Evolutionary conservation across 345 rosid species (phyloP).

Genomic region (Stellera chamaejasme): DNA sequence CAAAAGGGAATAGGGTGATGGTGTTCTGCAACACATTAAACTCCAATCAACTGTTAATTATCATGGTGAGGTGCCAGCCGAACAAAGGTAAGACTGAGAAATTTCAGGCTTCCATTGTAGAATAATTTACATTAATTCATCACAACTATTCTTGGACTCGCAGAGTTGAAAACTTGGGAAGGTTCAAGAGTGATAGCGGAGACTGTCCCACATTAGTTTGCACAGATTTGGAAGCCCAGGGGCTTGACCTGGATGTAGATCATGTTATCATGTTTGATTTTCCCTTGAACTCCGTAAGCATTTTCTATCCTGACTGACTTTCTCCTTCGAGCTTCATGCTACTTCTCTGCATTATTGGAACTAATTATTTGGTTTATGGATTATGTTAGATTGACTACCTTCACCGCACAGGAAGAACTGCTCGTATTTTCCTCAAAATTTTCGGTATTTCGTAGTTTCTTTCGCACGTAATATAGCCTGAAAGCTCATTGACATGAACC

Average conservation of each 20-base stretch:
- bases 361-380: slow-evolving; percentile 6
- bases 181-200: slow-evolving; percentile 83
- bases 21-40: slow-evolving; percentile 86
- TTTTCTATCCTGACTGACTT: background rate
- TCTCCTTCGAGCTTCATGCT: background rate
- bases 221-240: slow-evolving; percentile 94
- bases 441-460: too few relatives aligned
- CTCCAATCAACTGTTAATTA: slow-evolving; percentile 85
- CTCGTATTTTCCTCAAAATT: slow-evolving; percentile 35
- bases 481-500: background rate
- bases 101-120: background rate
- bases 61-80: slow-evolving; percentile 96
- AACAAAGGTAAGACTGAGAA: slow-evolving; percentile 52
- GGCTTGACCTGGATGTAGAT: slow-evolving; percentile 85
- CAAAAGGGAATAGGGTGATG: slow-evolving; percentile 93
- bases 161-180: slow-evolving; percentile 82
- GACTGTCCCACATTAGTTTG: slow-evolving; percentile 93
- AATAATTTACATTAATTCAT: background rate
- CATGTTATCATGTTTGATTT: slow-evolving; percentile 95
- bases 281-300: slow-evolving; percentile 79
- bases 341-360: slow-evolving; percentile 6
- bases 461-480: background rate
- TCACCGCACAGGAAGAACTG: slow-evolving; percentile 95
- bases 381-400: slow-evolving; percentile 78
- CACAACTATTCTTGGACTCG: slow-evolving; percentile 4